Evolutionary conservation across 2,329 filamentous ascomycete species (phyloP), one percentile per base, ranked within the genome.

Genomic region (Lachnellula arida): DNA sequence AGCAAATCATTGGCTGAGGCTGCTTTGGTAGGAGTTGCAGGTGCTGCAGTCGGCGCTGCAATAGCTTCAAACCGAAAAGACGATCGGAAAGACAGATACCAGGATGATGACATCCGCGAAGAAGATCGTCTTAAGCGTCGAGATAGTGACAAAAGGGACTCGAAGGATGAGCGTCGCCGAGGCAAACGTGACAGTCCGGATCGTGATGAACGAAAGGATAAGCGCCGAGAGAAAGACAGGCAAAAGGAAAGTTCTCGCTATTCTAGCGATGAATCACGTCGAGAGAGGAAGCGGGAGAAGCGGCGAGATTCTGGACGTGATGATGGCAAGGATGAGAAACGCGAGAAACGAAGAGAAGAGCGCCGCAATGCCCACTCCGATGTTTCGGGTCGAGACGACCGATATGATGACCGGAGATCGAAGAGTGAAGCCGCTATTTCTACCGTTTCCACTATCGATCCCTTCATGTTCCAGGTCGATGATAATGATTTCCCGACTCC

Each of bases 381-480:
- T 7, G 53, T 51, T 37, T 53, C 53, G 35, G 46, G 42, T 54
- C 54, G 54, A 32, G 60, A 62, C 17, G 49, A 56, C 39, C 60
- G 56, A 11, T 49, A 57, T n/a, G 58, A 61, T 35, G 60, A 61
- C 17, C 51, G 57, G 17, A 51, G 58, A 48, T 65, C 60, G 44
- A 69, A 57, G 64, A 72, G 62, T 61, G 70, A 63, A 56, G 62
- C 56, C 42, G 66, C 51, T 63, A 65, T 60, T 57, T 61, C 63
- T 35, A 56, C 54, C 34, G 58, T 54, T 17, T 54, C 60, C 14
- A 64, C 68, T 49, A 68, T 81, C 65, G 78, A 86, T 68, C 80
- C 81, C 17, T 85, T 85, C 67, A 76, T 82, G 66, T 85, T 75
- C 65, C 81, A 80, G 68, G 78, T 84, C 58, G 61, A 74, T 43